phyloP scores from a whole-genome alignment of 192 early-diverging fungal genomes.

The Backusella psychrophila region DNA sequence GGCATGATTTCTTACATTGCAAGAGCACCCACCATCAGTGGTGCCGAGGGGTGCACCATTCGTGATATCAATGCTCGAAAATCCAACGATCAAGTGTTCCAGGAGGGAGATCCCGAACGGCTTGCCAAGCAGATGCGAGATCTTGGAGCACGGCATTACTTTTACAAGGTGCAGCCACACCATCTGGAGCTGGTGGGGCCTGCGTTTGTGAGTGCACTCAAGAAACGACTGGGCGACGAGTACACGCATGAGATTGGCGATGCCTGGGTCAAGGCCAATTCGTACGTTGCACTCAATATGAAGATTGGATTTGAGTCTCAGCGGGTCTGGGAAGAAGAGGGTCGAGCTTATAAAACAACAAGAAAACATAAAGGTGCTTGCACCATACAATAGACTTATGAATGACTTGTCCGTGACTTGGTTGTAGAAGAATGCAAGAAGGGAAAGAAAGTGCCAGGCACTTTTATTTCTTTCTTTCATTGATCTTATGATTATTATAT shows the following conservation, averaged over 20 bases:
- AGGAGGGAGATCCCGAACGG: not conserved
- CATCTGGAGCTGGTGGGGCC: constrained; percentile 10
- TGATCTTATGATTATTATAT: too few species aligned
- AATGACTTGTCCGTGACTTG: too few species aligned
- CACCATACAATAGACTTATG: not conserved
- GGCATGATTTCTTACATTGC: constrained; percentile 23
- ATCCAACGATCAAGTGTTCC: not conserved
- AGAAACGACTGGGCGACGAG: constrained; percentile 8
- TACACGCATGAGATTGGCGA: constrained; percentile 13
- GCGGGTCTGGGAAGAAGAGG: constrained; percentile 9
- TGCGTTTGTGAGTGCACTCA: constrained; percentile 7
- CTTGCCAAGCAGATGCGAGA: constrained; percentile 14
- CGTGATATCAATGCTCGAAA: constrained; percentile 11
- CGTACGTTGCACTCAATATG: constrained; percentile 14
- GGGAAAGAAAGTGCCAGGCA: too few species aligned
- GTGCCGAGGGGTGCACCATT: not conserved
- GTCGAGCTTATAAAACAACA: not conserved
- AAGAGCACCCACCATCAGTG: not conserved
- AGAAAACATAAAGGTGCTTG: constrained; percentile 10
- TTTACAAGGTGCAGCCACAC: constrained; percentile 14
- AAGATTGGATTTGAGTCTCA: constrained; percentile 19
- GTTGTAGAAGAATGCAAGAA: too few species aligned
- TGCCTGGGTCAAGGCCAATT: constrained; percentile 20
- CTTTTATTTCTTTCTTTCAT: too few species aligned
- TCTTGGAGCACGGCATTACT: constrained; percentile 19